phyloP scores from a whole-genome alignment of 805 yeast genomes.

The Saccharomycopsis sp. region DNA sequence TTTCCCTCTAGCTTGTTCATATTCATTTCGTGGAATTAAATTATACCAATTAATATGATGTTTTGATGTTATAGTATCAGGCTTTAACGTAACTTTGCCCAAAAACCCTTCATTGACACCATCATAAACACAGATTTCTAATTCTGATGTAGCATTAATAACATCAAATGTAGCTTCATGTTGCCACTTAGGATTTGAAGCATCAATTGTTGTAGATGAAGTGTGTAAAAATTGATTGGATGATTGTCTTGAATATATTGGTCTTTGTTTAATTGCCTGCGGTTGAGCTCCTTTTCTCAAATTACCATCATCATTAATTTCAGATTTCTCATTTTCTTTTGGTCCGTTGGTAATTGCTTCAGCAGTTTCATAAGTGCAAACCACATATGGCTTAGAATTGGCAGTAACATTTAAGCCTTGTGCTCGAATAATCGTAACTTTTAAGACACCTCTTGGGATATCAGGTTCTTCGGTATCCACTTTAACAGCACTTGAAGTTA shows the following conservation, averaged over 20 bases:
- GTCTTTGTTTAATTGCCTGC: slow-evolving; percentile 28
- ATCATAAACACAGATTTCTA: slow-evolving; percentile 90
- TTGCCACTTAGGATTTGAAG: slow-evolving; percentile 76
- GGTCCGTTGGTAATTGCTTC: slow-evolving; percentile 86
- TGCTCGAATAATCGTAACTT: slow-evolving; percentile 78
- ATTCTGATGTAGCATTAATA: slow-evolving; percentile 71
- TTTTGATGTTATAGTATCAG: slow-evolving; percentile 36
- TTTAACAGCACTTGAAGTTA: slow-evolving; percentile 11
- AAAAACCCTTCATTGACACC: slow-evolving; percentile 76
- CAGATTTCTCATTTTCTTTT: slow-evolving; percentile 31
- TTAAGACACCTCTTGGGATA: slow-evolving; percentile 58
- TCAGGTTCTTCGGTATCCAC: slow-evolving; percentile 21
- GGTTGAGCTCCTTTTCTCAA: slow-evolving; percentile 5
- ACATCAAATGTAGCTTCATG: slow-evolving; percentile 93
- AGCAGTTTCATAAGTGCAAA: slow-evolving; percentile 84
- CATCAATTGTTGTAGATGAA: slow-evolving; percentile 26
- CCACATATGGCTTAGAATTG: slow-evolving; percentile 76
- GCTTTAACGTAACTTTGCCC: slow-evolving; percentile 75
- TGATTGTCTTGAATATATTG: slow-evolving; percentile 38
- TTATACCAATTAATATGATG: slow-evolving; percentile 58
- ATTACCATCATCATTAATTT: not conserved
- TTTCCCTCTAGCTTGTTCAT: slow-evolving; percentile 70
- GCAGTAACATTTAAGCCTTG: slow-evolving; percentile 52
- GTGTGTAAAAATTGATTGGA: slow-evolving; percentile 31
- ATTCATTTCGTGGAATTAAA: slow-evolving; percentile 68